Percentiles rank a stretch among this genome's conserved stretches.
phyloP scores from a whole-genome alignment of 192 early-diverging fungal genomes.

The Coemansia asiatica region DNA sequence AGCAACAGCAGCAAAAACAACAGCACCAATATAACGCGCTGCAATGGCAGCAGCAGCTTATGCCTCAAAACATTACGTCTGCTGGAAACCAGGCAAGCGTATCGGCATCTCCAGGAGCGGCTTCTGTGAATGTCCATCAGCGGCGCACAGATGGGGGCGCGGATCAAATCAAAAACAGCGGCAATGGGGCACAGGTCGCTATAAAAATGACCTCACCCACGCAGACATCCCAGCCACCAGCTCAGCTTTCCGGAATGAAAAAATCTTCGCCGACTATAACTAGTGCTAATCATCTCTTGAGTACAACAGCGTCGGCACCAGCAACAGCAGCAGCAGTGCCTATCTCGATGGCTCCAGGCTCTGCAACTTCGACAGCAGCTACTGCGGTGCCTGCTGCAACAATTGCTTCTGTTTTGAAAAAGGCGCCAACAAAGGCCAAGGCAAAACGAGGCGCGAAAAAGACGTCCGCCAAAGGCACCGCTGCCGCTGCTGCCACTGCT shows the following conservation, averaged over 20 bases:
- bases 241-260: background rate
- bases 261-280: background rate
- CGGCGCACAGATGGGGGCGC: background rate
- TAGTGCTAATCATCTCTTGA: background rate
- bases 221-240: background rate
- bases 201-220: background rate
- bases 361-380: background rate
- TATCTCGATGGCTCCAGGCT: background rate
- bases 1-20: constrained; percentile 3
- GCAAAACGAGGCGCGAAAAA: constrained; percentile 30
- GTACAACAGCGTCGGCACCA: background rate
- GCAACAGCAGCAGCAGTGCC: background rate
- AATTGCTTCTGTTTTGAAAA: constrained; percentile 9
- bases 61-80: background rate
- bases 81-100: no score
- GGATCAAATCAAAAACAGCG: background rate
- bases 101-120: background rate
- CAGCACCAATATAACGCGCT: background rate
- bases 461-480: constrained; percentile 11
- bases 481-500: constrained; percentile 4
- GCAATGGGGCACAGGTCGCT: background rate
- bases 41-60: constrained; percentile 7
- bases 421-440: constrained; percentile 28
- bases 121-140: background rate
- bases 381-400: constrained; percentile 13